A percentile compares a stretch with the other conserved stretches of the same genome.
Evolutionary conservation across 495 filamentous ascomycete species (phyloP).

Genomic region (Aspergillus leporis): DNA sequence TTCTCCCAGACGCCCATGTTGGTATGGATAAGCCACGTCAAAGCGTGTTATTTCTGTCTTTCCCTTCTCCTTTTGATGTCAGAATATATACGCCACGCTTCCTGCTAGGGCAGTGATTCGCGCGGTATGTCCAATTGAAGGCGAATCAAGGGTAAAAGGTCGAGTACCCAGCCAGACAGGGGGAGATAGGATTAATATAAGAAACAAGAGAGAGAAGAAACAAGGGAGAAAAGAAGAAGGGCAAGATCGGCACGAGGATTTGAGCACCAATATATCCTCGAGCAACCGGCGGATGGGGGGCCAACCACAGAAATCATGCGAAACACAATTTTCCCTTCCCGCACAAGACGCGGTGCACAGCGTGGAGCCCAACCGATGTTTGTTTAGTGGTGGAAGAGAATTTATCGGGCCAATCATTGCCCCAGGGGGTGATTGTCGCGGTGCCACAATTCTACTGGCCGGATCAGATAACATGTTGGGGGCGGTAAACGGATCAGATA

Average conservation of each 20-base stretch:
- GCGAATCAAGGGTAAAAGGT: neutral
- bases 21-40: neutral
- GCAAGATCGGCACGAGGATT: neutral
- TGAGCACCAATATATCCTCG: constrained; percentile 5
- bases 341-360: neutral
- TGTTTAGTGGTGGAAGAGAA: neutral
- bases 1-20: constrained; percentile 27
- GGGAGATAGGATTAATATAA: neutral
- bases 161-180: neutral
- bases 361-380: neutral
- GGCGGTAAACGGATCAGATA: constrained; percentile 14
- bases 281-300: constrained; percentile 8
- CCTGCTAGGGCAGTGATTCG: neutral
- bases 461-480: constrained; percentile 18
- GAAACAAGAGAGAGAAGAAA: constrained; percentile 1
- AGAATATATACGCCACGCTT: neutral
- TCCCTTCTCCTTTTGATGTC: neutral
- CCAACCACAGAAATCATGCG: neutral
- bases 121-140: neutral
- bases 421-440: neutral
- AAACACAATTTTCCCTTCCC: constrained; percentile 5
- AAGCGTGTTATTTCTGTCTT: neutral
- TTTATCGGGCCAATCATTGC: constrained; percentile 1
- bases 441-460: constrained; percentile 5
- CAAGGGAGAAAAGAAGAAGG: neutral